Base-by-base conservation (phyloP, 495 filamentous ascomycete genomes). In the Xeromyces bisporus region DNA sequence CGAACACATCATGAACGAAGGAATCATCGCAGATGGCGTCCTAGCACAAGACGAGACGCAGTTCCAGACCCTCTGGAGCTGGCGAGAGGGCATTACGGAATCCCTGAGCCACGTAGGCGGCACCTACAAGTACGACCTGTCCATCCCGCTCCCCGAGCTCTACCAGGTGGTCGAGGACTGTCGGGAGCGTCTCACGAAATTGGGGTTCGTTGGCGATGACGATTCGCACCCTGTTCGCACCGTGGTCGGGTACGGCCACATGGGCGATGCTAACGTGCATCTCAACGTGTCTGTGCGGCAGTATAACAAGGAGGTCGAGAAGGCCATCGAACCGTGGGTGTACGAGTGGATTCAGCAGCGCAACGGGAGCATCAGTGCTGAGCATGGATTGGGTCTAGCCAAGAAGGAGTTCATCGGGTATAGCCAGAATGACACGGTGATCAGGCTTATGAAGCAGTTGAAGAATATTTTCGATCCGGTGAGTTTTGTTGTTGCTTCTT, bases 101-200 rank as follows among this genome's bases (percentile, higher is more conserved):
- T 67, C 69, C 15, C 52, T 86, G 16, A 78, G 83, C 38, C 87
- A 96, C 49, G 84, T 81, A 56, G 89, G 89, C 17, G 89, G 87
- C 6, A 84, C 85, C 15, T 97, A 96, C 69, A 96, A 96, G 56
- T 97, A 97, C 55, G 89, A 97, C 47, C 66, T 97, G 4, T 96
- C 89, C 10, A 91, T 97, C 31, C 89, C 89, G 4, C 58, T 97
- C 6, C 48, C 67, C n/a, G 73, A 91, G 36, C 66, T 97, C 42
- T 97, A 96, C 53, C 57, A 67, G 38, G 65, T 97, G 12, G 91
- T 97, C 6, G 79, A 85, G 34, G 89, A 93, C 40, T 75, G 74
- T 21, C 65, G 71, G 35, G 70, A 69, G 30, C 71, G 76, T 7
- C 60, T 96, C 16, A 68, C 66, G 2, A 60, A 70, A 16, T 70